Percentiles rank a stretch among this genome's conserved stretches.
Conservation (phyloP, 2,329 filamentous ascomycete genomes). For the Colletotrichum navitas region DNA sequence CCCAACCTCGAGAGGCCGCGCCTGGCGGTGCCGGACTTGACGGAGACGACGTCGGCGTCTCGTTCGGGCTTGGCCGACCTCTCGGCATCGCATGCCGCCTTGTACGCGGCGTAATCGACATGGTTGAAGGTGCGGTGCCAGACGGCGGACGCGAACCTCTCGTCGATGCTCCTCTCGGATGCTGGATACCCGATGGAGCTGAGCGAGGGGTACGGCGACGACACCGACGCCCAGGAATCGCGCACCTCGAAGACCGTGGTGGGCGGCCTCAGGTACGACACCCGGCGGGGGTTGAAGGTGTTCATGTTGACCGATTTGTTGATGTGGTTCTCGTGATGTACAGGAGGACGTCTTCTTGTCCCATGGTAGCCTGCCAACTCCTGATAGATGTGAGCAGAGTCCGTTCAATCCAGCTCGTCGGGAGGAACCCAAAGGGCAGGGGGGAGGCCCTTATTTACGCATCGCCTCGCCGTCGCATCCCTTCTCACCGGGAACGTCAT, state of each 20-base stretch:
- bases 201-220: conserved; percentile 37
- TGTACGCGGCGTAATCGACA: conserved; percentile 37
- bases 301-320: conserved; percentile 28
- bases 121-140: conserved; percentile 39
- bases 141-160: conserved; percentile 27
- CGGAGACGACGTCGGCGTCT: conserved; percentile 24
- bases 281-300: conserved; percentile 40
- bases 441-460: conserved; percentile 36
- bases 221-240: conserved; percentile 3
- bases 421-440: background rate
- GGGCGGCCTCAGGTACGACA: conserved; percentile 34
- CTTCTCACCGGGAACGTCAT: conserved; percentile 17
- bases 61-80: conserved; percentile 28
- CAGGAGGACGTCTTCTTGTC: background rate
- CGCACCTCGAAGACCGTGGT: conserved; percentile 12
- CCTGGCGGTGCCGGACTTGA: background rate
- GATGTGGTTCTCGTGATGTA: background rate
- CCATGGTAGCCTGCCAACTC: conserved; percentile 18
- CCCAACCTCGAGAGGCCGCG: conserved; percentile 24
- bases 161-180: conserved; percentile 23
- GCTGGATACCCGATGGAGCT: conserved; percentile 34
- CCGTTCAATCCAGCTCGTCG: background rate
- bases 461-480: background rate
- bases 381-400: background rate
- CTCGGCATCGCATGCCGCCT: conserved; percentile 37